A percentile compares a stretch with the other conserved stretches of the same genome.
phyloP scores from a whole-genome alignment of 495 filamentous ascomycete species.

The Tuber aestivum region DNA sequence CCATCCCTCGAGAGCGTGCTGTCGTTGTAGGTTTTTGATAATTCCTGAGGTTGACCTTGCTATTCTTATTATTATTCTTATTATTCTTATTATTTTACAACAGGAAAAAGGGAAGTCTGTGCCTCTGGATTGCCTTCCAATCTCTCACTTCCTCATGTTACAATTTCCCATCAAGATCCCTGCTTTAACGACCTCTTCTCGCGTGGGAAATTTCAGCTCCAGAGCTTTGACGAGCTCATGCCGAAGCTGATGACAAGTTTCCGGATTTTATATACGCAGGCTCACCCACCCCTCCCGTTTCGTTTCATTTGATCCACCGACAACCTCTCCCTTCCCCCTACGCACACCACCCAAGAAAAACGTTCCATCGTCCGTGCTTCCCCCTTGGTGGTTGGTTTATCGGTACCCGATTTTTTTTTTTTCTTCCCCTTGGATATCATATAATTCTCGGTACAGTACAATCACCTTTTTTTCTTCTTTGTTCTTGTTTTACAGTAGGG shows the following conservation, averaged over 20 bases:
- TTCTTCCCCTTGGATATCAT: conserved; percentile 14
- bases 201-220: conserved; percentile 25
- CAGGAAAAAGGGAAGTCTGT: not conserved
- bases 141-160: conserved; percentile 13
- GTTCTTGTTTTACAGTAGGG: conserved; percentile 11
- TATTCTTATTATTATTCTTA: conserved; percentile 6
- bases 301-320: conserved; percentile 37
- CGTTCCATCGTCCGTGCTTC: conserved; percentile 37
- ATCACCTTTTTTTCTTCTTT: conserved; percentile 16
- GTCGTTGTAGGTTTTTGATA: conserved; percentile 17
- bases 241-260: conserved; percentile 13
- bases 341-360: conserved; percentile 36
- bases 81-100: not conserved
- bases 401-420: conserved; percentile 15
- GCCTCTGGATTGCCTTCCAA: conserved; percentile 14
- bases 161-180: conserved; percentile 10
- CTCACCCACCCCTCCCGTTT: conserved; percentile 37
- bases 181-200: not conserved
- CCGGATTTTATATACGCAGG: conserved; percentile 40
- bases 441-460: not conserved
- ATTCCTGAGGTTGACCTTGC: conserved; percentile 18
- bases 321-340: conserved; percentile 22
- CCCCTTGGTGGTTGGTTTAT: conserved; percentile 19
- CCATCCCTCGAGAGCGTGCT: conserved; percentile 12
- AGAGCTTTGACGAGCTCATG: conserved; percentile 6